Base-by-base conservation (phyloP, 1,284 basidiomycete species). In the Tausonia pullulans region DNA sequence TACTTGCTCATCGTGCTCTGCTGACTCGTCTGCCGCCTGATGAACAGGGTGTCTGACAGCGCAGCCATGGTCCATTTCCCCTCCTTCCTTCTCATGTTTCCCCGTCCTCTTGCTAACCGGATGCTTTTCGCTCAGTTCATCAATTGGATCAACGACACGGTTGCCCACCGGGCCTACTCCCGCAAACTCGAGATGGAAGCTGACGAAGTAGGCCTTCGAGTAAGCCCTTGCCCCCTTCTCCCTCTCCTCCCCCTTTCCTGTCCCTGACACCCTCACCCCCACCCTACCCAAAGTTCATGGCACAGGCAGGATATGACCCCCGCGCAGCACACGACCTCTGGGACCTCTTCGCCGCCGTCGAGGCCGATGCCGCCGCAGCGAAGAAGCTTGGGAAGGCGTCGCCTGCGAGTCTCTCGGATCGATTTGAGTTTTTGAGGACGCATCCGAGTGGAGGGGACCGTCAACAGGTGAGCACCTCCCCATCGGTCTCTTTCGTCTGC, bases 131-230 rank as follows among this genome's bases (percentile, higher is more conserved):
- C 27, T 65, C 27, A 8, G 10, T 13, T 27, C 27, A 77, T 81
- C 69, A 81, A 80, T 64, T 77, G 77, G 70, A 68, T 80, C 50
- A 79, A 80, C 67, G 76, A 81, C 44, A 72, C 78, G 16, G 75
- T 81, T 0, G 78, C 79, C 3, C 74, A 78, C 60, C 70, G 79
- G 39, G 79, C 80, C 2, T 81, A 78, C 67, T 79, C 78, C 40
- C 73, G 79, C 50, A 80, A 80, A 70, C 70, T 81, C 14, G 80
- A 81, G 69, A 75, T 75, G 69, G 80, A 81, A 68, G 80, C 80
- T 1, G 80, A 81, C 64, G 70, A 74, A 9, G 75, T 81, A 1
- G 80, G 80, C 3, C 69, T 81, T 10, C 72, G 78, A 64, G 77
- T 79, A 61, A 64, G 74, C 69, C 39, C 39, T 10, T 48, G 41